Conservation (phyloP, 2,329 filamentous ascomycete genomes). For the Fusarium tricinctum region DNA sequence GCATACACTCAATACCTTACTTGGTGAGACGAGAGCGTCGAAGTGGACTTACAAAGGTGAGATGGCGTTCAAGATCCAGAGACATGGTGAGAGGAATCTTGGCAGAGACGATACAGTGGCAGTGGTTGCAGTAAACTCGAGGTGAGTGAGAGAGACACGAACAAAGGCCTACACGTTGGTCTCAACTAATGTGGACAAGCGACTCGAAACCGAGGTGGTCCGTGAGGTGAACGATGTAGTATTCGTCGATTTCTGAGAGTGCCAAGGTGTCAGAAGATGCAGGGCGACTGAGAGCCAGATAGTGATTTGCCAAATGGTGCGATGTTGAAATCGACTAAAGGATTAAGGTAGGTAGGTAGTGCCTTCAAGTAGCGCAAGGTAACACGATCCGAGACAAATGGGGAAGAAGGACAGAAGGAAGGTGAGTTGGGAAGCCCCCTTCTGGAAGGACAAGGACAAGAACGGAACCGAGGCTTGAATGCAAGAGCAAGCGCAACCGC, state of each 20-base stretch:
- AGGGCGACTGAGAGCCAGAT: slow-evolving; percentile 8
- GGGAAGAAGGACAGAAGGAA: not conserved
- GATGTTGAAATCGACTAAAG: slow-evolving; percentile 36
- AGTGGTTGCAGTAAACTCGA: slow-evolving; percentile 10
- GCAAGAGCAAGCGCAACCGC: slow-evolving; percentile 3
- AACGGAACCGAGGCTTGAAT: slow-evolving; percentile 20
- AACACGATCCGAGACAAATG: slow-evolving; percentile 14
- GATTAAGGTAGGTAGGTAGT: slow-evolving; percentile 1
- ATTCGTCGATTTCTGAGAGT: slow-evolving; percentile 19
- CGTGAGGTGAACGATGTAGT: slow-evolving; percentile 10
- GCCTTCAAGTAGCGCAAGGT: slow-evolving; percentile 13
- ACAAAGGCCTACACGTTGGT: too few species aligned
- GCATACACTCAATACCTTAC: slow-evolving; percentile 9
- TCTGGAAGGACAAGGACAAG: too few species aligned
- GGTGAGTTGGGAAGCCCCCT: not conserved
- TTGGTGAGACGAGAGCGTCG: not conserved
- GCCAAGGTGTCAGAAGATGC: not conserved
- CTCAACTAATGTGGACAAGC: too few species aligned
- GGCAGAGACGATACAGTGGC: slow-evolving; percentile 20
- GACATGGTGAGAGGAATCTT: slow-evolving; percentile 62
- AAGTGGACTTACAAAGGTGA: slow-evolving; percentile 77
- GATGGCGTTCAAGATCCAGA: slow-evolving; percentile 84
- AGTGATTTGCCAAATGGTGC: slow-evolving; percentile 25
- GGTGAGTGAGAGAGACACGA: too few species aligned
- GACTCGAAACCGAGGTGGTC: too few species aligned